These are phyloP conservation scores for Neospora caninum DNA, from an alignment of 169 alveolate genomes.

Conservation along the genomic window DNA sequence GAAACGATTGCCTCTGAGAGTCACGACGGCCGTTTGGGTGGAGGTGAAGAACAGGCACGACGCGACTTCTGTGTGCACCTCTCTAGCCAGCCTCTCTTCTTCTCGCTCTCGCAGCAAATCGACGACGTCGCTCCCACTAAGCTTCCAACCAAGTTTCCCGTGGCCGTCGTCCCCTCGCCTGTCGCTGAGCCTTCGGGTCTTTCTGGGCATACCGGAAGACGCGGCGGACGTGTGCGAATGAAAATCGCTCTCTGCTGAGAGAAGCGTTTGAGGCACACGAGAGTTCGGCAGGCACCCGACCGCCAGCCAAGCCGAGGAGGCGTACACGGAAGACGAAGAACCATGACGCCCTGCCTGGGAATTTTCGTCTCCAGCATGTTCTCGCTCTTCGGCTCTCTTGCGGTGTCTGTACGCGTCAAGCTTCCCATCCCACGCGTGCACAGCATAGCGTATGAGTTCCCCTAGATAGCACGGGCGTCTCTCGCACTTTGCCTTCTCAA, in stretches of 20 bases:
- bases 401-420: not conserved
- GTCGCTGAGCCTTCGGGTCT: not conserved
- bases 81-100: not conserved
- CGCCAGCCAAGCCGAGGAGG: not conserved
- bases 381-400: not conserved
- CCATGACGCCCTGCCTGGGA: not conserved
- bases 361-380: not conserved
- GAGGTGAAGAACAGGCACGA: not conserved
- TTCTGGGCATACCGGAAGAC: no score
- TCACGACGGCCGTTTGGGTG: not conserved
- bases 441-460: not conserved
- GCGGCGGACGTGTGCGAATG: no score
- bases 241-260: no score
- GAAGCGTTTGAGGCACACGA: not conserved
- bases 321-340: not conserved
- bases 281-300: not conserved
- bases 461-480: not conserved
- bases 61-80: not conserved
- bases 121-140: not conserved
- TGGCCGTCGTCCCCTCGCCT: not conserved
- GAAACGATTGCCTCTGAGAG: constrained; percentile 7
- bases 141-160: not conserved
- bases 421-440: not conserved
- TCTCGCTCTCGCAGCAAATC: not conserved
- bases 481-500: not conserved